A percentile compares a stretch with the other conserved stretches of the same genome.
These are phyloP conservation scores for Dactylellina haptotyla DNA, from an alignment of 2,329 filamentous ascomycete species.

Conservation along the genomic window DNA sequence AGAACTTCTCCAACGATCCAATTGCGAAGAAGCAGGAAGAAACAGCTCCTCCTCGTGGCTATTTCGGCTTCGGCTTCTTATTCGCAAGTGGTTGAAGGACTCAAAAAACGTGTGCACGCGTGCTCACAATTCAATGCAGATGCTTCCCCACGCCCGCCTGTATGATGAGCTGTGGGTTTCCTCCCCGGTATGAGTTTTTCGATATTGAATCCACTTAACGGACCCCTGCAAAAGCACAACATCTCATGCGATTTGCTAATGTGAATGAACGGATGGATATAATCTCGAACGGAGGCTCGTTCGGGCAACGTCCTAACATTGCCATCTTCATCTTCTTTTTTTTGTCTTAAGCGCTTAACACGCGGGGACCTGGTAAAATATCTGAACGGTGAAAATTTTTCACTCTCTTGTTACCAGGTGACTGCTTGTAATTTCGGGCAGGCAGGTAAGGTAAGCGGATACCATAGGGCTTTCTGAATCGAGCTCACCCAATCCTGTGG, in stretches of 20 bases:
- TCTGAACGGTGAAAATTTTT: slow-evolving; percentile 30
- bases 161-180: not conserved
- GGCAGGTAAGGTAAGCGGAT: slow-evolving; percentile 26
- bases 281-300: too few species aligned
- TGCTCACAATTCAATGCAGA: not conserved
- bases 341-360: slow-evolving; percentile 25
- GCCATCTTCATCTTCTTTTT: too few species aligned
- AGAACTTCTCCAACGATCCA: slow-evolving; percentile 25
- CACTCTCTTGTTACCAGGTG: slow-evolving; percentile 47
- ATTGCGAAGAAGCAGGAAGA: slow-evolving; percentile 19
- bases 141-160: not conserved
- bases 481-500: slow-evolving; percentile 38
- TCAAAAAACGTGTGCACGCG: not conserved
- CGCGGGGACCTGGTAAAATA: slow-evolving; percentile 14
- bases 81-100: too few species aligned
- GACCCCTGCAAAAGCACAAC: not conserved
- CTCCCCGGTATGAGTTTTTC: not conserved
- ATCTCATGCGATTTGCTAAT: slow-evolving; percentile 49
- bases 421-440: slow-evolving; percentile 29
- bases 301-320: slow-evolving; percentile 34
- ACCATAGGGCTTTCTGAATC: slow-evolving; percentile 21
- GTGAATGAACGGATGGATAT: slow-evolving; percentile 10
- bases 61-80: slow-evolving; percentile 24
- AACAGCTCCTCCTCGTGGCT: slow-evolving; percentile 24
- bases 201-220: not conserved